phyloP scores from a whole-genome alignment of 2,329 filamentous ascomycete species.

The Diaporthe vaccinii region DNA sequence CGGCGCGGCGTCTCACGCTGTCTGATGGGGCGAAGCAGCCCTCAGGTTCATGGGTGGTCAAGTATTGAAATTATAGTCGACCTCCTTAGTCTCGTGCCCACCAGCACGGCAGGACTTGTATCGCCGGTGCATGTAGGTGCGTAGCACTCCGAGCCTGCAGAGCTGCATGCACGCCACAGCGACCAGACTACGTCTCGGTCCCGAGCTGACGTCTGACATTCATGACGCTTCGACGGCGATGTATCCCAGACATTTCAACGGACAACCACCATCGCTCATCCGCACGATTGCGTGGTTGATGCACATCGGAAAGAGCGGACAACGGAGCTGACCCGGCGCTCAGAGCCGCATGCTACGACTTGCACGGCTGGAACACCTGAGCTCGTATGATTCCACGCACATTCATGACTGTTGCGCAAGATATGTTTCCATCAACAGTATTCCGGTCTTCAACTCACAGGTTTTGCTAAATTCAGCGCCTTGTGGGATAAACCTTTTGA shows the following conservation, averaged over 20 bases:
- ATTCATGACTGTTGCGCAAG: not conserved
- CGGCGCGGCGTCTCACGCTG: not conserved
- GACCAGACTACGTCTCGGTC: not conserved
- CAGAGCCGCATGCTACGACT: not conserved
- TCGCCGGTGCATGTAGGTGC: not conserved
- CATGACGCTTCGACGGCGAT: not conserved
- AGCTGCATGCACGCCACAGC: slow-evolving; percentile 5
- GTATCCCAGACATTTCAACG: not conserved
- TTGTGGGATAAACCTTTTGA: no score
- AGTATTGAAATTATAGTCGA: not conserved
- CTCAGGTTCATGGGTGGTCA: not conserved
- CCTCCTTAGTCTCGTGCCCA: not conserved
- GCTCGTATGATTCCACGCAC: not conserved
- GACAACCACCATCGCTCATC: not conserved
- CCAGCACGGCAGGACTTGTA: not conserved
- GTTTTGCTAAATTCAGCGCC: not conserved
- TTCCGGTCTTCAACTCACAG: not conserved
- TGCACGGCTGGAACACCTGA: not conserved
- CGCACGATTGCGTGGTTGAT: not conserved
- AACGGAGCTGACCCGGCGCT: slow-evolving; percentile 2
- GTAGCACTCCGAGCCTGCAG: not conserved
- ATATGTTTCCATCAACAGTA: not conserved
- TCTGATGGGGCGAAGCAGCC: not conserved
- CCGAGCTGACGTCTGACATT: not conserved
- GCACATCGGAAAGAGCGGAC: not conserved